Base-by-base conservation (phyloP, 768 basidiomycete species). In the Tephrocybe sp. region DNA sequence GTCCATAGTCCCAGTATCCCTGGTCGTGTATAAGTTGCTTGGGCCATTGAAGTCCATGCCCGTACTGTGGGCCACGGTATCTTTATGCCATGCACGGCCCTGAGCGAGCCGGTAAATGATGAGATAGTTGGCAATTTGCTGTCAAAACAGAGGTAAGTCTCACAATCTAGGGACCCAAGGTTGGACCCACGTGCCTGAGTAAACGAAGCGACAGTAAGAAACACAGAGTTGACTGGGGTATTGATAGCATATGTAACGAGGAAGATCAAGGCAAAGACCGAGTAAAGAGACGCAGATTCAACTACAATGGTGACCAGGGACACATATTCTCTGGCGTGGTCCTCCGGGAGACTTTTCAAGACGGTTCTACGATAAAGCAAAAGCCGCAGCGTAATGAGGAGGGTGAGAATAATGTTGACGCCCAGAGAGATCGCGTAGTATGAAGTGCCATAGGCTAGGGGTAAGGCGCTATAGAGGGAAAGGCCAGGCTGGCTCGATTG, bases 231-330 rank as follows among this genome's bases (percentile, higher is more conserved):
- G 14, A 68, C 66, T 3, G 77, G 73, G 51, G 74, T 65, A 48
- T 65, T 63, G 20, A 68, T 32, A 2, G 72, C 70, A 54, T 76
- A 79, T 0, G 73, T 65, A 18, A 75, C 58, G 43, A 78, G 68
- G 56, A 77, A 71, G 6, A 71, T 50, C 17, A 76, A 18, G 6
- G 74, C 67, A 51, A 70, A 69, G 34, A 70, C 57, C 1, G 74
- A 73, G 51, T 77, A 78, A 5, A 77, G 59, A 2, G 75, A 71
- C 0, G 77, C 78, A 3, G 70, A 73, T 54, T 79, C 77, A 44
- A 79, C 55, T 23, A 78, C 47, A 25, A 77, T 68, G 1, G 72
- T 60, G 0, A 60, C 61, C 32, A 75, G 52, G 5, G 70, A 73
- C 21, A 70, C 51, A 57, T 76, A 77, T 32, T 71, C 63, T 12